A percentile compares a stretch with the other conserved stretches of the same genome.
Evolutionary conservation across 108 stramenopile genomes (phyloP).

Genomic region (Fragilaria crotonensis): DNA sequence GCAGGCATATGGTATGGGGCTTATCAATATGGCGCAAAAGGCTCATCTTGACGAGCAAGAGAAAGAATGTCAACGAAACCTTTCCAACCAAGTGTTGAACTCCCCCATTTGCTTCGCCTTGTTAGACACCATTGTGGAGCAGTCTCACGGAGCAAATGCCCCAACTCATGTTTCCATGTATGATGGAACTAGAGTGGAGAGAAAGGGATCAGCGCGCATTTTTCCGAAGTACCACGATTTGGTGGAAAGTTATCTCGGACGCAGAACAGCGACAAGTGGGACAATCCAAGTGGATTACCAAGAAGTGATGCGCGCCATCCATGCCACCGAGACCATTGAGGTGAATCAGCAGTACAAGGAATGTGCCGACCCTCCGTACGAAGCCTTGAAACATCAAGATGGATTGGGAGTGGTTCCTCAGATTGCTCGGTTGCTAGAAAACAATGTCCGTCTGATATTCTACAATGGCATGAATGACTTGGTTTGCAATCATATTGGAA

Average conservation of each 20-base stretch:
- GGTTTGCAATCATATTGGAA: constrained; percentile 94
- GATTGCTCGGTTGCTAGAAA: constrained; percentile 62
- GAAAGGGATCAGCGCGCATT: constrained; percentile 17
- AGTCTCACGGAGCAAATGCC: constrained; percentile 40
- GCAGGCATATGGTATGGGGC: constrained; percentile 78
- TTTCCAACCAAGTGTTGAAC: constrained; percentile 42
- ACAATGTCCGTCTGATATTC: constrained; percentile 44
- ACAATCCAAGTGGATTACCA: constrained; percentile 14
- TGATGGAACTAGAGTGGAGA: constrained; percentile 52
- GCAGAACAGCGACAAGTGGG: neutral
- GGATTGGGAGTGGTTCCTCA: constrained; percentile 86
- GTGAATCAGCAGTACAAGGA: constrained; percentile 72
- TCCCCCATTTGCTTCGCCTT: constrained; percentile 61
- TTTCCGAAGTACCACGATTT: constrained; percentile 87
- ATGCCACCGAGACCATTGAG: constrained; percentile 54
- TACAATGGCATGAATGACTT: constrained; percentile 83
- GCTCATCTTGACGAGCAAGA: constrained; percentile 57
- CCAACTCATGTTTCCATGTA: constrained; percentile 30
- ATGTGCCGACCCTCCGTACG: constrained; percentile 92
- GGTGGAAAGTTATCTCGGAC: constrained; percentile 80
- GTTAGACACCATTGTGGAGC: constrained; percentile 61
- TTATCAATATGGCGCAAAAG: constrained; percentile 73
- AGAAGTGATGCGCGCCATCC: constrained; percentile 69
- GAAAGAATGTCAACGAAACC: constrained; percentile 46
- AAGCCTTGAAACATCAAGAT: constrained; percentile 80